These are phyloP conservation scores for Ciborinia camelliae DNA, from an alignment of 2,329 filamentous ascomycete genomes.

Conservation along the genomic window DNA sequence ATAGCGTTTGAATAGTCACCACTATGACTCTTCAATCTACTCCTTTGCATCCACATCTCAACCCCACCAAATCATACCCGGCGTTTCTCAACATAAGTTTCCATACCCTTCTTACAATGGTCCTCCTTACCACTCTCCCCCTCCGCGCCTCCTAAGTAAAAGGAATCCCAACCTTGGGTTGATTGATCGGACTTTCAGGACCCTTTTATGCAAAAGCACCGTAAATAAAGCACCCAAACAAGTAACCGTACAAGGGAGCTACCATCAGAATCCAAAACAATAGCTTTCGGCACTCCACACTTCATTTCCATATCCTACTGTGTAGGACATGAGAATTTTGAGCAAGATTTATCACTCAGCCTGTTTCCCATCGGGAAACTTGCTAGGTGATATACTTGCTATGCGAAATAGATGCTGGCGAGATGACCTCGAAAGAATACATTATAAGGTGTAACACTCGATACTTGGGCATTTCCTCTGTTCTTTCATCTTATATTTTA, in stretches of 20 bases:
- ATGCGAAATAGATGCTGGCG: no score
- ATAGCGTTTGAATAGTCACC: not conserved
- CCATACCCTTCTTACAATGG: no score
- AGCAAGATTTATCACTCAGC: no score
- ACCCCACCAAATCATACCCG: not conserved
- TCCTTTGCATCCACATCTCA: no score
- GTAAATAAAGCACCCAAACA: slow-evolving; percentile 64
- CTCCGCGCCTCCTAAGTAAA: slow-evolving; percentile 14
- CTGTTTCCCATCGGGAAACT: no score
- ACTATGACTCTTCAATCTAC: not conserved
- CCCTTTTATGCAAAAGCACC: slow-evolving; percentile 69
- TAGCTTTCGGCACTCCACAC: slow-evolving; percentile 57
- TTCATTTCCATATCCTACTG: slow-evolving; percentile 65
- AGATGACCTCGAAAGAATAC: no score
- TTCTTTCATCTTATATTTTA: no score
- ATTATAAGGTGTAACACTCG: no score
- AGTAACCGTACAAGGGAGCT: slow-evolving; percentile 62
- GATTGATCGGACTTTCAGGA: slow-evolving; percentile 65
- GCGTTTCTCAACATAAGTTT: not conserved
- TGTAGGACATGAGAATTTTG: no score
- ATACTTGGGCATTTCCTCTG: no score
- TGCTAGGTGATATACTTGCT: no score
- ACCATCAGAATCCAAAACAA: slow-evolving; percentile 79
- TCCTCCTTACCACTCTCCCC: slow-evolving; percentile 16
- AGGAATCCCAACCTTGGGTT: slow-evolving; percentile 59